phyloP scores from a whole-genome alignment of 2,329 filamentous ascomycete genomes.

The Pleomassaria siparia region DNA sequence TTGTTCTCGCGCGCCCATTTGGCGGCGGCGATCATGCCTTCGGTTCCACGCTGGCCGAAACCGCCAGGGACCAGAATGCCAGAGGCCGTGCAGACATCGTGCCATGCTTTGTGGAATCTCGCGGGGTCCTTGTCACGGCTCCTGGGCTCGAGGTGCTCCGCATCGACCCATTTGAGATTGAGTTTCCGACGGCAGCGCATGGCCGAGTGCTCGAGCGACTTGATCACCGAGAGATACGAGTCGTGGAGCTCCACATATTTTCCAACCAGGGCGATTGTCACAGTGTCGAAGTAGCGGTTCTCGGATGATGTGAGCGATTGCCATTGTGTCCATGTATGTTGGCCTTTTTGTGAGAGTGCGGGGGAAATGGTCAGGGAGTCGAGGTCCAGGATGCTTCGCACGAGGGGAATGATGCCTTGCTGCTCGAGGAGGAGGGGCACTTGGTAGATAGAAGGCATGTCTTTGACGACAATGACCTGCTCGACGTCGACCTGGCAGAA shows the following conservation, averaged over 20 bases:
- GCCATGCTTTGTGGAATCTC: constrained; percentile 84
- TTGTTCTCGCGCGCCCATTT: constrained; percentile 83
- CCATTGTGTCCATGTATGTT: constrained; percentile 77
- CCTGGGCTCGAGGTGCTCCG: constrained; percentile 75
- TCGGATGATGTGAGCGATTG: constrained; percentile 68
- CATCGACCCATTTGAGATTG: constrained; percentile 80
- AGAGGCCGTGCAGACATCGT: constrained; percentile 70
- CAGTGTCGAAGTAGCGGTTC: constrained; percentile 65
- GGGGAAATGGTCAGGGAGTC: constrained; percentile 58
- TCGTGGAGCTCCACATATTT: constrained; percentile 88
- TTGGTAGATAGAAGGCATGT: constrained; percentile 90
- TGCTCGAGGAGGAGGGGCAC: constrained; percentile 89
- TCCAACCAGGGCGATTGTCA: constrained; percentile 84
- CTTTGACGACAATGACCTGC: constrained; percentile 83
- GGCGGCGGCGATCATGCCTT: constrained; percentile 88
- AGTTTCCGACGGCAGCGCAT: constrained; percentile 84
- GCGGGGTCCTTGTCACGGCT: constrained; percentile 65
- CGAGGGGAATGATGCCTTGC: constrained; percentile 71
- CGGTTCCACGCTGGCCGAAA: constrained; percentile 78
- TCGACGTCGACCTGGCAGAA: constrained; percentile 84
- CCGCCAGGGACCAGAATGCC: constrained; percentile 73
- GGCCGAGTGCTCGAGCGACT: constrained; percentile 85
- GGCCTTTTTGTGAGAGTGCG: constrained; percentile 62
- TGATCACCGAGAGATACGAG: constrained; percentile 80
- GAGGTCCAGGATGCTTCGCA: constrained; percentile 67